These are phyloP conservation scores for Trichocladium uniseriatum DNA, from an alignment of 495 filamentous ascomycete genomes.

Conservation along the genomic window DNA sequence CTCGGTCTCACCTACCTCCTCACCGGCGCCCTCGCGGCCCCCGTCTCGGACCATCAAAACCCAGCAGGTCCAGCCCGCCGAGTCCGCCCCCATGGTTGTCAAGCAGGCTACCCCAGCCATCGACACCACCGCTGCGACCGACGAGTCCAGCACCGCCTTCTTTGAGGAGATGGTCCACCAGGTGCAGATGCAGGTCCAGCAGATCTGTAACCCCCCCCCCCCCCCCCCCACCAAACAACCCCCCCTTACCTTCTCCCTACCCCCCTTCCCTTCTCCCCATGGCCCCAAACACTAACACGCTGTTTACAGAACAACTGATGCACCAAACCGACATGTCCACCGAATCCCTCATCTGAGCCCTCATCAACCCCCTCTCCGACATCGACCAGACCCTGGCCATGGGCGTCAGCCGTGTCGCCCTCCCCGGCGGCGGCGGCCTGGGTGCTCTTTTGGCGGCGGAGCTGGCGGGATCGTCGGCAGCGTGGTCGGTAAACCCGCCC, in stretches of 20 bases:
- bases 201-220: conserved; percentile 8
- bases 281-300: not conserved
- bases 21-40: conserved; percentile 12
- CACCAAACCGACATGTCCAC: not conserved
- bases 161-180: conserved; percentile 1
- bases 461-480: not conserved
- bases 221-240: not conserved
- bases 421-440: not conserved
- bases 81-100: too few species aligned
- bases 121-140: too few species aligned
- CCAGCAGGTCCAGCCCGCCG: conserved; percentile 1
- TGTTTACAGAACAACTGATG: conserved; percentile 5
- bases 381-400: conserved; percentile 7
- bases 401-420: conserved; percentile 4
- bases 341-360: conserved; percentile 1
- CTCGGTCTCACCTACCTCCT: conserved; percentile 11
- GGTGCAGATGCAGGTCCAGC: conserved; percentile 8
- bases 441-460: not conserved
- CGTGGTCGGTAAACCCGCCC: not conserved
- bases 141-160: too few species aligned
- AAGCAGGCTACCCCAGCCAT: too few species aligned
- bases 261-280: not conserved
- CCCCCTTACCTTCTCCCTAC: not conserved
- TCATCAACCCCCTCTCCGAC: conserved; percentile 5
- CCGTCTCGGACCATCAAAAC: conserved; percentile 5